A percentile compares a stretch with the other conserved stretches of the same genome.
phyloP scores from a whole-genome alignment of 805 yeast genomes.

The Scheffersomyces ergatensis region DNA sequence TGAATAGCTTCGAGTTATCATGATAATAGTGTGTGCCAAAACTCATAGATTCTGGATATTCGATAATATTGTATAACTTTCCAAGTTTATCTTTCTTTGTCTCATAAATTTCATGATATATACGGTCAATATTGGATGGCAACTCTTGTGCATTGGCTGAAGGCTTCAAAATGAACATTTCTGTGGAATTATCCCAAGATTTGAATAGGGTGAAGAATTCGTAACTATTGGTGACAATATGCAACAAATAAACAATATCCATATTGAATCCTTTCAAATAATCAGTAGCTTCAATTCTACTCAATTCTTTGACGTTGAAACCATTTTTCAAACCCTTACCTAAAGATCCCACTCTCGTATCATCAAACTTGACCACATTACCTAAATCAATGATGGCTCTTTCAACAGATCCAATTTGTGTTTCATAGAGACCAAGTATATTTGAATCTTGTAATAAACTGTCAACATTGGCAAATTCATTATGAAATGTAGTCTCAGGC shows the following conservation, averaged over 20 bases:
- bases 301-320: conserved; percentile 61
- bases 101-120: conserved; percentile 53
- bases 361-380: conserved; percentile 64
- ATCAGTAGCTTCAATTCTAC: conserved; percentile 44
- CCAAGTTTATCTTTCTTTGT: conserved; percentile 46
- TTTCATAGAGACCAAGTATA: conserved; percentile 73
- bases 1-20: conserved; percentile 54
- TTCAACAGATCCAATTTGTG: conserved; percentile 63
- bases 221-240: conserved; percentile 69
- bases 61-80: conserved; percentile 44
- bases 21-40: conserved; percentile 58
- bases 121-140: conserved; percentile 50
- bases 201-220: conserved; percentile 69
- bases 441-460: conserved; percentile 62
- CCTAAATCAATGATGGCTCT: conserved; percentile 82
- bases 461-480: conserved; percentile 55
- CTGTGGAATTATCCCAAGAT: conserved; percentile 54
- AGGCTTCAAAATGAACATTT: conserved; percentile 65
- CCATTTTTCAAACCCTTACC: conserved; percentile 87
- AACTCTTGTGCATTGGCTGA: conserved; percentile 63
- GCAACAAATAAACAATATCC: conserved; percentile 64
- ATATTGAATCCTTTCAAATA: conserved; percentile 57
- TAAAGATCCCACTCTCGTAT: conserved; percentile 71
- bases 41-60: conserved; percentile 49
- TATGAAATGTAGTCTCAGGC: conserved; percentile 61